Evolutionary conservation across 768 basidiomycete genomes (phyloP).

Genomic region (Piloderma croceum): DNA sequence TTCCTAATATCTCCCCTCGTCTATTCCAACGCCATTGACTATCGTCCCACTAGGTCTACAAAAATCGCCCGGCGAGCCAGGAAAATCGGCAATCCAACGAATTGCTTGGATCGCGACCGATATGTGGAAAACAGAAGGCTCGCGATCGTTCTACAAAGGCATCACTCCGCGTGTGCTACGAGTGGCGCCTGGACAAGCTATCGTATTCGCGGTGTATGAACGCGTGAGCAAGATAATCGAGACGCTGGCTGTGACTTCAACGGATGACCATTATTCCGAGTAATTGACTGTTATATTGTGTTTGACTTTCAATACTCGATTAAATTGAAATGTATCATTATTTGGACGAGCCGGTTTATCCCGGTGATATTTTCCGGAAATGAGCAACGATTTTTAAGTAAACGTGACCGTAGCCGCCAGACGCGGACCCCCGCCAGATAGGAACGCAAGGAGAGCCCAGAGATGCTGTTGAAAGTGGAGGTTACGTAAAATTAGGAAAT

Average conservation of each 20-base stretch:
- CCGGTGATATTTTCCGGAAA: neutral
- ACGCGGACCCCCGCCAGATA: too few species aligned
- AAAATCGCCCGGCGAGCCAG: slow-evolving; percentile 69
- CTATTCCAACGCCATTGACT: slow-evolving; percentile 3
- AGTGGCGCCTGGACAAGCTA: slow-evolving; percentile 94
- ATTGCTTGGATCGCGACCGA: slow-evolving; percentile 78
- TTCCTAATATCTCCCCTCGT: slow-evolving; percentile 11
- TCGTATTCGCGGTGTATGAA: slow-evolving; percentile 98
- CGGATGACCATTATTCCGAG: slow-evolving; percentile 66
- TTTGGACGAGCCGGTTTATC: neutral
- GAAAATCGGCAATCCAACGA: slow-evolving; percentile 73
- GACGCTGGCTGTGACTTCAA: slow-evolving; percentile 48
- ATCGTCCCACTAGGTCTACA: slow-evolving; percentile 58
- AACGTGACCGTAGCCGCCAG: too few species aligned
- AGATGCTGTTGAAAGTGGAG: too few species aligned
- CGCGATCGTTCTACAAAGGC: slow-evolving; percentile 93
- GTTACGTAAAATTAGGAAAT: too few species aligned
- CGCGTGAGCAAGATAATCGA: slow-evolving; percentile 74
- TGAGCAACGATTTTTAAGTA: neutral
- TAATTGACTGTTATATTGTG: slow-evolving; percentile 18
- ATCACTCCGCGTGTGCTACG: slow-evolving; percentile 94
- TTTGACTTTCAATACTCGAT: neutral
- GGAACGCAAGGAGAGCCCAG: too few species aligned
- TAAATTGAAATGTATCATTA: neutral
- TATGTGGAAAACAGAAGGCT: slow-evolving; percentile 91